phyloP scores from a whole-genome alignment of 768 basidiomycete genomes.

The Peribolospora kevripleyi region DNA sequence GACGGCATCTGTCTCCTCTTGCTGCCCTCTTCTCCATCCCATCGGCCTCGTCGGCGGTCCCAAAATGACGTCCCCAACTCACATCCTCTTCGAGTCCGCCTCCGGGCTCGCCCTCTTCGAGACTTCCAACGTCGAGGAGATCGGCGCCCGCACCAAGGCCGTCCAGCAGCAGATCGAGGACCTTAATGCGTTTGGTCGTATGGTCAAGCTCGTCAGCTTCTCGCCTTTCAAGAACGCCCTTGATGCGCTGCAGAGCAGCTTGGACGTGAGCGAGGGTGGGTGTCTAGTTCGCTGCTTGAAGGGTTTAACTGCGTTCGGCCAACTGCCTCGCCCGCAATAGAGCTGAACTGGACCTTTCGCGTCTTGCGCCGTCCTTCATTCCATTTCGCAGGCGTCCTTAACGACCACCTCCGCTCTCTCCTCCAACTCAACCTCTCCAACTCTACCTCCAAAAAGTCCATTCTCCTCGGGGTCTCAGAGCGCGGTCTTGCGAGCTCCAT shows the following conservation, averaged over 20 bases:
- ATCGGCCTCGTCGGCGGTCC: background rate
- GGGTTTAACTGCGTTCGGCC: background rate
- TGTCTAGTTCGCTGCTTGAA: no score
- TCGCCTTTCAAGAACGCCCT: slow-evolving; percentile 82
- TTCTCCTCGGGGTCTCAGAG: slow-evolving; percentile 61
- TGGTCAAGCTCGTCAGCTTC: slow-evolving; percentile 75
- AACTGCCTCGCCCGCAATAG: background rate
- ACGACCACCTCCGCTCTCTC: slow-evolving; percentile 55
- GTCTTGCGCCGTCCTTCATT: background rate
- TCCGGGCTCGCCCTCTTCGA: slow-evolving; percentile 87
- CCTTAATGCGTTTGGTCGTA: slow-evolving; percentile 67
- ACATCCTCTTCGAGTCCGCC: slow-evolving; percentile 76
- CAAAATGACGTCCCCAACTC: slow-evolving; percentile 31
- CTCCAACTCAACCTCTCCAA: slow-evolving; percentile 71
- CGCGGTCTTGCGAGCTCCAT: slow-evolving; percentile 48
- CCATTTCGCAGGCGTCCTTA: slow-evolving; percentile 40
- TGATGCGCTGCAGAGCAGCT: slow-evolving; percentile 68
- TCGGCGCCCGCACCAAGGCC: slow-evolving; percentile 49
- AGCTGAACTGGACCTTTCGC: background rate
- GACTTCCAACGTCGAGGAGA: slow-evolving; percentile 60
- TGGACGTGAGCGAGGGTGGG: slow-evolving; percentile 85
- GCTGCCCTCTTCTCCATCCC: no score
- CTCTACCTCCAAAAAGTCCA: slow-evolving; percentile 31
- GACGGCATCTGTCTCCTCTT: no score
- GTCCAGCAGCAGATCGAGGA: slow-evolving; percentile 73